Evolutionary conservation across 176 grass and related monocot species (phyloP), one percentile per base, ranked within the genome.

Genomic region (Puccinellia tenuiflora): DNA sequence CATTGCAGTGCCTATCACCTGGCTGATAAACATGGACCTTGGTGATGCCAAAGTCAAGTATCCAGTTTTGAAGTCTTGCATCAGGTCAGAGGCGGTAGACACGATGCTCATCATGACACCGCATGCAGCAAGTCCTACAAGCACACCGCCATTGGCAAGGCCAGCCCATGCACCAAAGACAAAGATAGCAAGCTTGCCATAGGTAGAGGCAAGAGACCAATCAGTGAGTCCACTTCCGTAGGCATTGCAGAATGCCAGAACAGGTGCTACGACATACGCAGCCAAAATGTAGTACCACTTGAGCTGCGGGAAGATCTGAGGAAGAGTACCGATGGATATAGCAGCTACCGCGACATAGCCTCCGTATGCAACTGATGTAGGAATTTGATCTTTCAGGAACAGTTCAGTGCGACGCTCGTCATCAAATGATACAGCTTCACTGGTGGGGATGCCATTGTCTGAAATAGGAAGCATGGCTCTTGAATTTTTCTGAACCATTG

Each of bases 101-200:
- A 99, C 96, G 3, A 99, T 99, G 83, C 85, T 99, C 91, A 99
- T 88, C 96, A 99, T 99, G 83, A 99, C 93, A 56, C 96, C 96
- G 3, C 96, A 99, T 0, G 96, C 89, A 3, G 93, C 88, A 18
- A 99, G 88, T 43, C 96, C 96, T 0, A 92, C 96, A 22, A 99
- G 84, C 48, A 99, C 91, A 33, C 96, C 96, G 0, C 96, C 96
- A 14, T 92, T 78, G 14, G 82, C 17, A 1, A 82, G 79, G 50
- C 96, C 96, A 26, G 93, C 93, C 96, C 96, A 99, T 37, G 93
- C 90, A 24, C 96, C 93, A 33, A 96, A 91, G 10, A 91, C 75
- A n/a, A 99, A 99, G 55, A 99, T 99, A 12, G 89, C 89, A 51
- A 98, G 96, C 87, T 98, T 98, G 54, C 96, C 96, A 37, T 98